phyloP scores from a whole-genome alignment of 805 yeast genomes.

The Metschnikowia aberdeeniae region DNA sequence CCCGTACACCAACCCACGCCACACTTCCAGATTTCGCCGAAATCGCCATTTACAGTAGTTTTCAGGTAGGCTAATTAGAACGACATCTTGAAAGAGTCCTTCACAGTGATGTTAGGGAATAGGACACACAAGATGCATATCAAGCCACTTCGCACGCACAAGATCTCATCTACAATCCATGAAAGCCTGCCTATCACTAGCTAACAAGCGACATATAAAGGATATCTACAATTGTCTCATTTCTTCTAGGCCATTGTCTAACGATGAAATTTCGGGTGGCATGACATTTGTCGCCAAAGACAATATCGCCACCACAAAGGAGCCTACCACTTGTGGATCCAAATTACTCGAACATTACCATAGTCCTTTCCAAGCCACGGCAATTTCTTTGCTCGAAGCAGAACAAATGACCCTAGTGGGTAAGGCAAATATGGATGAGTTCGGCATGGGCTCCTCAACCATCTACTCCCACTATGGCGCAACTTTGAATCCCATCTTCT shows the following conservation, averaged over 20 bases:
- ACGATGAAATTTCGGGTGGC: too few species aligned
- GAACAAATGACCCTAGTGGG: constrained; percentile 61
- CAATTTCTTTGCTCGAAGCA: constrained; percentile 47
- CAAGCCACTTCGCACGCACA: not conserved
- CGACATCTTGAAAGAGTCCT: too few species aligned
- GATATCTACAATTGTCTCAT: constrained; percentile 16
- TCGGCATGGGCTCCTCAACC: constrained; percentile 91
- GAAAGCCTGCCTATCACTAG: not conserved
- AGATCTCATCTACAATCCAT: not conserved
- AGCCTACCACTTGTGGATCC: constrained; percentile 80
- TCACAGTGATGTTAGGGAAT: too few species aligned
- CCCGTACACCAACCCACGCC: constrained; percentile 9
- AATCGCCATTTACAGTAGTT: too few species aligned
- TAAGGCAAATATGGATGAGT: constrained; percentile 91
- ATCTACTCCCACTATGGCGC: constrained; percentile 55
- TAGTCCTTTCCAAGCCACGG: constrained; percentile 84
- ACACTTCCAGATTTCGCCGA: not conserved
- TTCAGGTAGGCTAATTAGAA: too few species aligned
- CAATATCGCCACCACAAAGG: constrained; percentile 60
- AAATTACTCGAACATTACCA: constrained; percentile 51
- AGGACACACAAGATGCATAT: too few species aligned
- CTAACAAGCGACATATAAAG: not conserved
- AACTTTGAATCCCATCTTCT: constrained; percentile 45
- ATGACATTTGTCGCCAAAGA: constrained; percentile 53
- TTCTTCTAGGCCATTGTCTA: not conserved